phyloP scores from a whole-genome alignment of 371 early-diverging fungal species.

The Circinella minor region DNA sequence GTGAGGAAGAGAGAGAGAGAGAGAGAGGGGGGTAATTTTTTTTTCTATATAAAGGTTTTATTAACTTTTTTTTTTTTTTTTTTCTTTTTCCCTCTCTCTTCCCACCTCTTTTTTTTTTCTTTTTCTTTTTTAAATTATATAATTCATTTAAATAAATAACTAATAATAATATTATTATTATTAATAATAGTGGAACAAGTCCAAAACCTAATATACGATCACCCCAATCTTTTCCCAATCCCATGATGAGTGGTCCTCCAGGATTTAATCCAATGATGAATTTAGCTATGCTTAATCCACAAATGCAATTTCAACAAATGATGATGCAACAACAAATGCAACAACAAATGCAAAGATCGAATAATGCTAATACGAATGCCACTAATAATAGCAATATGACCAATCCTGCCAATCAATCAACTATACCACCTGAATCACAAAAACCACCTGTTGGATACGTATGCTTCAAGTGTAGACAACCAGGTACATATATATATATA shows the following conservation, averaged over 20 bases:
- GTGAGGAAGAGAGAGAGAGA: too few species aligned
- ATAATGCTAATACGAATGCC: neutral
- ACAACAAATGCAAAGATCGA: slow-evolving; percentile 34
- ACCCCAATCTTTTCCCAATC: slow-evolving; percentile 23
- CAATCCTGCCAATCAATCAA: slow-evolving; percentile 17
- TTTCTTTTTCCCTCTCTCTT: too few species aligned
- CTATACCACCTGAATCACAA: slow-evolving; percentile 51
- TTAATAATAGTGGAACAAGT: slow-evolving; percentile 9
- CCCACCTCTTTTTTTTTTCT: too few species aligned
- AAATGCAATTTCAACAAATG: slow-evolving; percentile 42
- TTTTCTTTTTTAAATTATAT: too few species aligned
- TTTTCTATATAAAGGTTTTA: too few species aligned
- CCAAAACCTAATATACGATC: slow-evolving; percentile 22
- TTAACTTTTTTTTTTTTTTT: too few species aligned
- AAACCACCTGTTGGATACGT: slow-evolving; percentile 55
- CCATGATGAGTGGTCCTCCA: slow-evolving; percentile 7
- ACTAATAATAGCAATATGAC: too few species aligned
- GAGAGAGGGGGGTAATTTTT: too few species aligned
- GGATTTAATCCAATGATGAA: slow-evolving; percentile 44
- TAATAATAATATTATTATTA: neutral
- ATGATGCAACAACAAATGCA: slow-evolving; percentile 47
- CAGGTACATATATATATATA: slow-evolving; percentile 28
- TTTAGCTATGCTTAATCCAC: slow-evolving; percentile 49
- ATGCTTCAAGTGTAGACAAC: slow-evolving; percentile 56
- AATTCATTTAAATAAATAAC: too few species aligned